phyloP scores from a whole-genome alignment of 2,329 filamentous ascomycete genomes.

The Penicillium sp. region DNA sequence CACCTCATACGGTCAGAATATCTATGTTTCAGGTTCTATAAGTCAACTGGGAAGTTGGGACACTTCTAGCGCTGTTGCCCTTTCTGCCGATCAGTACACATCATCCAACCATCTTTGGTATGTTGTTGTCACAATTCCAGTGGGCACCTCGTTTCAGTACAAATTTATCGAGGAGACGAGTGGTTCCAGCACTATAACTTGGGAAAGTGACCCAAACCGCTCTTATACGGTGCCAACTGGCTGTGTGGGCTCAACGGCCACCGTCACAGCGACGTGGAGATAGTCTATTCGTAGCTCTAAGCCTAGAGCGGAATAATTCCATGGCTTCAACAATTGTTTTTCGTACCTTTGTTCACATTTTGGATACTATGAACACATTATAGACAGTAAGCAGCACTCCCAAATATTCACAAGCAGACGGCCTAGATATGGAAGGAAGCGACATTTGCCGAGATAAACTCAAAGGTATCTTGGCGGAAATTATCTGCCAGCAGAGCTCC shows the following conservation, averaged over 20 bases:
- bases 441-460: conserved; percentile 42
- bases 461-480: conserved; percentile 52
- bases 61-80: conserved; percentile 55
- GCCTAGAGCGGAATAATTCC: not conserved
- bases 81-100: conserved; percentile 65
- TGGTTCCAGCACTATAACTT: conserved; percentile 55
- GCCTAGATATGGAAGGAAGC: conserved; percentile 32
- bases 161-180: conserved; percentile 67
- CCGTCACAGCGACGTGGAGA: conserved; percentile 46
- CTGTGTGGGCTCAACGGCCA: conserved; percentile 39
- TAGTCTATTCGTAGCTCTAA: conserved; percentile 15
- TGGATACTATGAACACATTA: conserved; percentile 14
- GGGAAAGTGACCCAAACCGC: conserved; percentile 64
- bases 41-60: conserved; percentile 67
- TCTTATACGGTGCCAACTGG: conserved; percentile 46
- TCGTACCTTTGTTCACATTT: not conserved
- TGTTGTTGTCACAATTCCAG: conserved; percentile 57
- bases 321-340: not conserved
- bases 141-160: conserved; percentile 64
- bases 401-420: too few species aligned
- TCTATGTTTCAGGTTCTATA: conserved; percentile 67
- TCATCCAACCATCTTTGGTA: conserved; percentile 64
- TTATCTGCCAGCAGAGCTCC: conserved; percentile 51
- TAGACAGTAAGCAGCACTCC: not conserved
- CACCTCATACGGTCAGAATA: conserved; percentile 64